These are phyloP conservation scores for Jatropha curcas DNA, from an alignment of 345 rosid species.

Conservation along the genomic window DNA sequence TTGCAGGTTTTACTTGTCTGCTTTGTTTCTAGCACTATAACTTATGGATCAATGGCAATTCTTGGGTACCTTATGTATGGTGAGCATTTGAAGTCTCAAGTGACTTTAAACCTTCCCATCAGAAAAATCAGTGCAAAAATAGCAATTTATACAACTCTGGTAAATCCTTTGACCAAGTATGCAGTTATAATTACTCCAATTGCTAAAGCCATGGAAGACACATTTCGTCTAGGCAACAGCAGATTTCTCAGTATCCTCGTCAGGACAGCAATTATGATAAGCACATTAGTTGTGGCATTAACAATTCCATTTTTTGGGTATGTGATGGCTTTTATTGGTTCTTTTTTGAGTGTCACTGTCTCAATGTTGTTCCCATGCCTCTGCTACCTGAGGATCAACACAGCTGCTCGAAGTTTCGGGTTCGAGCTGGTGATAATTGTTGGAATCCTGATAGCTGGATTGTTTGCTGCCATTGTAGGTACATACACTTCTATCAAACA, in stretches of 20 bases:
- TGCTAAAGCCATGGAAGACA: slow-evolving; percentile 52
- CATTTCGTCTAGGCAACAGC: slow-evolving; percentile 29
- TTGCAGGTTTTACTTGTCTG: slow-evolving; percentile 58
- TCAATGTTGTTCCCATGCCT: slow-evolving; percentile 60
- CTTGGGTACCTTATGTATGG: slow-evolving; percentile 72
- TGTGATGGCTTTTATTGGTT: slow-evolving; percentile 63
- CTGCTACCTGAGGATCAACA: slow-evolving; percentile 57
- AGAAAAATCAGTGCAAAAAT: slow-evolving; percentile 44
- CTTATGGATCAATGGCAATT: slow-evolving; percentile 56
- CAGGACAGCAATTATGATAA: slow-evolving; percentile 47
- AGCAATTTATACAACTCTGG: slow-evolving; percentile 57
- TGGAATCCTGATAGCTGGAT: slow-evolving; percentile 41
- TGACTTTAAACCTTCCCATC: slow-evolving; percentile 62
- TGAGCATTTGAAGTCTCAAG: slow-evolving; percentile 54
- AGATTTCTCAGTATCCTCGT: slow-evolving; percentile 39
- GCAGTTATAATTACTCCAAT: slow-evolving; percentile 53
- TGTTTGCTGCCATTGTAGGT: slow-evolving; percentile 40
- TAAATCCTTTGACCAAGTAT: slow-evolving; percentile 64
- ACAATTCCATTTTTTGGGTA: slow-evolving; percentile 62
- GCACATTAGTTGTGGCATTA: slow-evolving; percentile 57
- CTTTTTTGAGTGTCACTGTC: slow-evolving; percentile 50
- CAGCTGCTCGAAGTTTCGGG: slow-evolving; percentile 32
- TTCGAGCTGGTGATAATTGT: slow-evolving; percentile 37
- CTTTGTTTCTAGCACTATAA: slow-evolving; percentile 48
- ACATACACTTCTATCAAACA: slow-evolving; percentile 52